Evolutionary conservation across 768 basidiomycete genomes (phyloP), one percentile per base, ranked within the genome.

Genomic region (Amanita molliuscula): DNA sequence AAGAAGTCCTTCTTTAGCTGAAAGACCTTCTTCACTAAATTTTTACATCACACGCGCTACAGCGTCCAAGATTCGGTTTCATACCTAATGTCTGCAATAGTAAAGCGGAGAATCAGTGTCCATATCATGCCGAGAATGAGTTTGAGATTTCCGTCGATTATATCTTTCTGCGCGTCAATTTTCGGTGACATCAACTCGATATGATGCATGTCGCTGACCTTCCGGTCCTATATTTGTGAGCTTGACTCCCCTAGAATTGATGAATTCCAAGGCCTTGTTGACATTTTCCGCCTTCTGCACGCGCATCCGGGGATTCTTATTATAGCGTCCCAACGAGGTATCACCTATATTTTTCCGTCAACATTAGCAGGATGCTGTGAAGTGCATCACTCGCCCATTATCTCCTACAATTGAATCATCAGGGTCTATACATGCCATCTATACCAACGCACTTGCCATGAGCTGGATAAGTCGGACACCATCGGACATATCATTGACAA

Each of bases 81-180:
- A 53, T 55, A 93, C 94, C 84, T 96, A 71, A 99, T 98, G 59
- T 94, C 93, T 20, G 96, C 94, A 55, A 99, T 98, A 4, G 94
- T 96, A 65, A 98, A 98, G 10, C 95, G 85, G 28, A 98, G 76
- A 60, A 99, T 93, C 33, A 98, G 77, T 0, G 91, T 95, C 96
- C 96, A 98, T 56, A 99, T 97, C 94, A 94, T 91, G 28, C 92
- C 94, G n/a, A 98, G 78, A 46, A 95, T 97, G 49, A 99, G 84
- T 67, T 98, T 99, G 55, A 94, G 66, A 64, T 95, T 96, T n/a
- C 94, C 94, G 64, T 99, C 96, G 50, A 99, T 93, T 62, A 98
- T 96, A 65, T 98, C 95, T 50, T 25, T 44, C 21, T 94, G 53
- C n/a, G 31, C 9, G 23, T 45, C 35, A 44, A 33, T 48, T 45